These are phyloP conservation scores for Petasospora fabianii DNA, from an alignment of 1,139 yeast genomes.

Conservation along the genomic window DNA sequence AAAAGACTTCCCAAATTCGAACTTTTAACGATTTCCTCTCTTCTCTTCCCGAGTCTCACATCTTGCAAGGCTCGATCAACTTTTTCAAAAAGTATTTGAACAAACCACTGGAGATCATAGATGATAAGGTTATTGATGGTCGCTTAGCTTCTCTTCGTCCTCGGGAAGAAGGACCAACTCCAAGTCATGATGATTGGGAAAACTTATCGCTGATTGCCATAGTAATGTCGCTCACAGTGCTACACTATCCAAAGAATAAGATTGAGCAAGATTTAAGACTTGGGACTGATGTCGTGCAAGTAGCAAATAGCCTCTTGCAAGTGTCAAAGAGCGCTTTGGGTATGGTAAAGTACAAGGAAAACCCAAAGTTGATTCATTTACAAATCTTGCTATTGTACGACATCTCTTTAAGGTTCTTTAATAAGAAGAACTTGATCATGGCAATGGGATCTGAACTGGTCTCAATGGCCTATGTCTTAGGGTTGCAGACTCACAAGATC, in stretches of 20 bases:
- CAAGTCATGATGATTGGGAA: constrained; percentile 17
- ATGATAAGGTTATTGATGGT: constrained; percentile 10
- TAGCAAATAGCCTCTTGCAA: constrained; percentile 17
- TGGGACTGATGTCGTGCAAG: constrained; percentile 5
- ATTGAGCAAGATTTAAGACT: constrained; percentile 11
- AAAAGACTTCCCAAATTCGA: not conserved
- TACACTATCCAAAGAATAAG: constrained; percentile 15
- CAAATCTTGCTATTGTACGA: constrained; percentile 18
- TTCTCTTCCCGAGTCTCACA: constrained; percentile 7
- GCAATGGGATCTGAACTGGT: constrained; percentile 23
- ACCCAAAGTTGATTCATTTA: constrained; percentile 18
- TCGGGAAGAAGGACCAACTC: not conserved
- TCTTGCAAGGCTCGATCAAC: constrained; percentile 2
- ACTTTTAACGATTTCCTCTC: constrained; percentile 5
- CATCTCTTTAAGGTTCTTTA: constrained; percentile 15
- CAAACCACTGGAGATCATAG: constrained; percentile 16
- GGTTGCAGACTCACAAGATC: constrained; percentile 18
- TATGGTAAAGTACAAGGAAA: constrained; percentile 18
- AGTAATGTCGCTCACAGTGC: constrained; percentile 15
- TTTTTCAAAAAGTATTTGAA: constrained; percentile 16
- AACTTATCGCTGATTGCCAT: constrained; percentile 17
- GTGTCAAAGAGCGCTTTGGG: constrained; percentile 18
- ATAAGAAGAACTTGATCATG: constrained; percentile 16
- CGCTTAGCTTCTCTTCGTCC: constrained; percentile 2
- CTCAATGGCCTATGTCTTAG: constrained; percentile 22